Conservation (phyloP, 2,329 filamentous ascomycete genomes). For the Whalleya microplaca region DNA sequence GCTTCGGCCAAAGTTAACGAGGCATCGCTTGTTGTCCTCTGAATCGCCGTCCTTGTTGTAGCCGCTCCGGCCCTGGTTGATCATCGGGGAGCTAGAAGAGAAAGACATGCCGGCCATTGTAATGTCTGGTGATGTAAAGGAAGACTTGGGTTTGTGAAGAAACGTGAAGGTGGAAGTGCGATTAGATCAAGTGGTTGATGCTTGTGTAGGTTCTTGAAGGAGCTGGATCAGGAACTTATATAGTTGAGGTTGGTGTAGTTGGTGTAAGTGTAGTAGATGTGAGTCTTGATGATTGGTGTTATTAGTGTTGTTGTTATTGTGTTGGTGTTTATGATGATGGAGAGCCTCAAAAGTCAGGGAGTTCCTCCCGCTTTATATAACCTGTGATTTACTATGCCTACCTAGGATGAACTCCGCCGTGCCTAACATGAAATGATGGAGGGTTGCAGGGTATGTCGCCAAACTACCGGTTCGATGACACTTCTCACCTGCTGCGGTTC, state of each 20-base stretch:
- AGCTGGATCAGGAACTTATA: slow-evolving; percentile 6
- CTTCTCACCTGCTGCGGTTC: slow-evolving; percentile 12
- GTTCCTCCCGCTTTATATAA: slow-evolving; percentile 30
- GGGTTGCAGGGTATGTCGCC: slow-evolving; percentile 5
- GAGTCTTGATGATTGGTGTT: slow-evolving; percentile 8
- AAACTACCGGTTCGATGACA: slow-evolving; percentile 20
- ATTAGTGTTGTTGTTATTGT: slow-evolving; percentile 24
- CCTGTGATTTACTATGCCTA: background rate
- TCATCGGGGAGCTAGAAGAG: slow-evolving; percentile 37
- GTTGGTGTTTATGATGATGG: slow-evolving; percentile 25
- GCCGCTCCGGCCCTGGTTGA: slow-evolving; percentile 47
- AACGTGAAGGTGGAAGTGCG: slow-evolving; percentile 3
- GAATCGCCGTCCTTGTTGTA: slow-evolving; percentile 46
- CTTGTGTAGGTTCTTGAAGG: slow-evolving; percentile 5
- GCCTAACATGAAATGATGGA: slow-evolving; percentile 11
- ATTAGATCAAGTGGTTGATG: slow-evolving; percentile 1
- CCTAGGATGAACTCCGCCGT: background rate
- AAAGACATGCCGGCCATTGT: slow-evolving; percentile 44
- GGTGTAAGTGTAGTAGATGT: slow-evolving; percentile 18
- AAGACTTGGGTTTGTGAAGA: slow-evolving; percentile 1
- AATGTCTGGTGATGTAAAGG: slow-evolving; percentile 18
- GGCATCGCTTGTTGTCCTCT: slow-evolving; percentile 27
- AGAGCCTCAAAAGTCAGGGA: slow-evolving; percentile 23
- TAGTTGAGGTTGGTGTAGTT: slow-evolving; percentile 20
- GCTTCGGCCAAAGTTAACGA: slow-evolving; percentile 49